Percentiles rank a stretch among this genome's conserved stretches.
phyloP scores from a whole-genome alignment of 805 yeast genomes.

The Debaryomyces tyrocola region DNA sequence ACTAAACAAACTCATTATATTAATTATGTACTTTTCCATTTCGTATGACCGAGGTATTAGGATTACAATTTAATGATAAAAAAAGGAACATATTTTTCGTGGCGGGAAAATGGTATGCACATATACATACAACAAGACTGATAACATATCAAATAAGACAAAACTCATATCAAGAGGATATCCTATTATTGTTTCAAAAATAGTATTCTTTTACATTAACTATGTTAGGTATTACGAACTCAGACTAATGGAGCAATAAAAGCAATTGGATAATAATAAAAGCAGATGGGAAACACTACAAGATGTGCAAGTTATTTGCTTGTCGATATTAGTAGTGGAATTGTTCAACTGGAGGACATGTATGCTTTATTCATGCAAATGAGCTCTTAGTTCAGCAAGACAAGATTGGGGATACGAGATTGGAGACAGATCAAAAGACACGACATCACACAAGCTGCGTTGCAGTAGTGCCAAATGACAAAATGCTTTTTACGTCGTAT shows the following conservation, averaged over 20 bases:
- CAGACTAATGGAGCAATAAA: not conserved
- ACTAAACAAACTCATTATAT: not conserved
- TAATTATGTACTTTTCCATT: not conserved
- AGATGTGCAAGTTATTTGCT: not conserved
- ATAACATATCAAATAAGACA: too few relatives aligned
- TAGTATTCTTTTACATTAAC: not conserved
- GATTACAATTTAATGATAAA: not conserved
- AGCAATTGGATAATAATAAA: not conserved
- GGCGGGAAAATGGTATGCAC: not conserved
- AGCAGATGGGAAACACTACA: not conserved
- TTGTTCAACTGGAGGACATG: not conserved
- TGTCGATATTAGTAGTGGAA: not conserved
- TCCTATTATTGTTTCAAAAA: too few relatives aligned
- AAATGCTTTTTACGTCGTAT: too few relatives aligned
- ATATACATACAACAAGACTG: too few relatives aligned
- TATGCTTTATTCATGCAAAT: not conserved
- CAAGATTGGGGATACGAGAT: not conserved
- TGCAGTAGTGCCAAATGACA: too few relatives aligned
- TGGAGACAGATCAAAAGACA: conserved; percentile 2
- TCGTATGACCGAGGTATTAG: not conserved
- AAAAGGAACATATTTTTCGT: not conserved
- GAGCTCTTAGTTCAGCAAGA: not conserved
- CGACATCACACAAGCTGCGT: too few relatives aligned
- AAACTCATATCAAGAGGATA: too few relatives aligned
- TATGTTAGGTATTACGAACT: not conserved